phyloP scores from a whole-genome alignment of 139 green algal genomes.

The Picochlorum sp. region DNA sequence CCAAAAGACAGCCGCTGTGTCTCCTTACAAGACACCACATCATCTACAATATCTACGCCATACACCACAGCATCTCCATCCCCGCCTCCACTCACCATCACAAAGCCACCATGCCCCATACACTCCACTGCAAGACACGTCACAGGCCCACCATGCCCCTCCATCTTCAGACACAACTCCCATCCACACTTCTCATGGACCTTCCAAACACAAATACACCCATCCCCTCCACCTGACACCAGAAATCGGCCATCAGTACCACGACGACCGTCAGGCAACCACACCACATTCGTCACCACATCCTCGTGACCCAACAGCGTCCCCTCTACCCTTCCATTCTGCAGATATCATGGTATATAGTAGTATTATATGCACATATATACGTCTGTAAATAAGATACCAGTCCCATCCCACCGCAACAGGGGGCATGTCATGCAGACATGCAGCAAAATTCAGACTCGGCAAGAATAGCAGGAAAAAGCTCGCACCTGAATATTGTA shows the following conservation, averaged over 20 bases:
- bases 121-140: slow-evolving; percentile 17
- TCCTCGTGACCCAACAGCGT: slow-evolving; percentile 63
- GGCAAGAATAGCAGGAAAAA: too few species aligned
- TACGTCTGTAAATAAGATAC: not conserved
- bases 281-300: slow-evolving; percentile 68
- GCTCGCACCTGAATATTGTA: slow-evolving; percentile 38
- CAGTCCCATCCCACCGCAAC: too few species aligned
- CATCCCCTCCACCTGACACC: slow-evolving; percentile 48
- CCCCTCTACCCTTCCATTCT: slow-evolving; percentile 40
- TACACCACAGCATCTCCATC: slow-evolving; percentile 33
- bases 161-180: not conserved
- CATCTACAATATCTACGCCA: not conserved
- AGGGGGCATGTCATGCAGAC: too few species aligned
- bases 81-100: not conserved
- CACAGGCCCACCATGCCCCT: not conserved
- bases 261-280: slow-evolving; percentile 19
- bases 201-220: slow-evolving; percentile 50
- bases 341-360: slow-evolving; percentile 1
- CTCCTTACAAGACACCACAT: slow-evolving; percentile 3
- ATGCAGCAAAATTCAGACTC: too few species aligned
- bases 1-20: slow-evolving; percentile 21
- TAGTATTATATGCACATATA: too few species aligned
- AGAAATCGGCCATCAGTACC: slow-evolving; percentile 6
- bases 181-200: not conserved
- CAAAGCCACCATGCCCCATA: too few species aligned